Evolutionary conservation across 352 stramenopile genomes (phyloP).

Genomic region (Globisporangium acanthophoron): DNA sequence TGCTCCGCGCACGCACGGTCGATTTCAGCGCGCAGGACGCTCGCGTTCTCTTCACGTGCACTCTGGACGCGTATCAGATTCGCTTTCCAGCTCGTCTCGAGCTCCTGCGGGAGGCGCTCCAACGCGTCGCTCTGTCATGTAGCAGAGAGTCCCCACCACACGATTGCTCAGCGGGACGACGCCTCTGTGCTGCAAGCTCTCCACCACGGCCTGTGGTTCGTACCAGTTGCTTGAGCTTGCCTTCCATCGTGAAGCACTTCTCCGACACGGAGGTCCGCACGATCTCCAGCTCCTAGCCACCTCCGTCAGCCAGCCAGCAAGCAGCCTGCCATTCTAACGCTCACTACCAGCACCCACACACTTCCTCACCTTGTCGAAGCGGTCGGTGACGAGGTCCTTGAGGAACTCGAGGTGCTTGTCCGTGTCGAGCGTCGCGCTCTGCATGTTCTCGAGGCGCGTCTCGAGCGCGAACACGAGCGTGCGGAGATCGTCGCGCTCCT

Average conservation of each 20-base stretch:
- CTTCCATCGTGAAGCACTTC: conserved; percentile 44
- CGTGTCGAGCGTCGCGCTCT: conserved; percentile 22
- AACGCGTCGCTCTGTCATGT: conserved; percentile 21
- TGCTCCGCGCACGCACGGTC: not conserved
- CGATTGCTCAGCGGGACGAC: not conserved
- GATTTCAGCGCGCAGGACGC: conserved; percentile 19
- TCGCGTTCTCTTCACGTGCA: conserved; percentile 5
- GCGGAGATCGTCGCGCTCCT: conserved; percentile 47
- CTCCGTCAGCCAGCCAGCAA: too few species aligned
- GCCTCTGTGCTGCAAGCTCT: too few species aligned
- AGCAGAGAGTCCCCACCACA: not conserved
- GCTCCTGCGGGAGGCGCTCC: conserved; percentile 19
- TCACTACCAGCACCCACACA: not conserved
- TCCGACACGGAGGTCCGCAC: conserved; percentile 51
- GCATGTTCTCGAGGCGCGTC: conserved; percentile 35
- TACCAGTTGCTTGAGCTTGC: conserved; percentile 38
- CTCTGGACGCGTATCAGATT: conserved; percentile 7
- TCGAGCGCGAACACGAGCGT: conserved; percentile 40
- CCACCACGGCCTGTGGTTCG: not conserved
- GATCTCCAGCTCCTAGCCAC: conserved; percentile 41
- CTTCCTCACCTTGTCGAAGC: conserved; percentile 35
- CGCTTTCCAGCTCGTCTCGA: conserved; percentile 17
- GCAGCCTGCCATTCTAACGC: not conserved
- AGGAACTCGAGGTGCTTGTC: conserved; percentile 38
- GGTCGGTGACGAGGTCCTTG: conserved; percentile 30